These are phyloP conservation scores for Colletotrichum eleusines DNA, from an alignment of 2,329 filamentous ascomycete species.

Conservation along the genomic window DNA sequence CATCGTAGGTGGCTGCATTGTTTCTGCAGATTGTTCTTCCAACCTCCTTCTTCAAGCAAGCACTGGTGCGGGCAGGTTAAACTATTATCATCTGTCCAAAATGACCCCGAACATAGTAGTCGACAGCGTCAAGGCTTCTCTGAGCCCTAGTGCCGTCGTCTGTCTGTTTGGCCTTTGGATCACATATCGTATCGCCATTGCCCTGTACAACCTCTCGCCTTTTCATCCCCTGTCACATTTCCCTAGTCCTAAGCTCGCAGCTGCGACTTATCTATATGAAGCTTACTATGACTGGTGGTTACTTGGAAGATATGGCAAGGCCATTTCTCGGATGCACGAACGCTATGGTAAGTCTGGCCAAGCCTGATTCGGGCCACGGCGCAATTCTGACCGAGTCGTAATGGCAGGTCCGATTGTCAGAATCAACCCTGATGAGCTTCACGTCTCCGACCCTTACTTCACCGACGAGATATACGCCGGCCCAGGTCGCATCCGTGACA, in stretches of 20 bases:
- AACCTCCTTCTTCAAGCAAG: neutral
- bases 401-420: conserved; percentile 52
- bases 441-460: conserved; percentile 52
- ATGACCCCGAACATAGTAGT: conserved; percentile 27
- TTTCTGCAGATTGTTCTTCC: too few relatives aligned
- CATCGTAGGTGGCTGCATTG: too few relatives aligned
- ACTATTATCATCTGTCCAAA: conserved; percentile 1
- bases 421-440: conserved; percentile 55
- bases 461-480: conserved; percentile 54
- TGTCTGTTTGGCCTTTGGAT: conserved; percentile 24
- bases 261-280: conserved; percentile 34
- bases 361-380: conserved; percentile 1
- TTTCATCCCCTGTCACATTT: conserved; percentile 37
- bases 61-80: conserved; percentile 4
- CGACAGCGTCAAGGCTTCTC: conserved; percentile 19
- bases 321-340: conserved; percentile 36
- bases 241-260: conserved; percentile 35
- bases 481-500: conserved; percentile 34
- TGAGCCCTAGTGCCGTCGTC: conserved; percentile 28
- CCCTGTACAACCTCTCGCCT: conserved; percentile 35
- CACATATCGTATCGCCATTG: conserved; percentile 22
- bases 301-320: conserved; percentile 35
- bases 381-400: conserved; percentile 11
- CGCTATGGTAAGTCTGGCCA: conserved; percentile 23
- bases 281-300: conserved; percentile 37